These are phyloP conservation scores for Orychophragmus violaceus DNA, from an alignment of 345 rosid species.

Conservation along the genomic window DNA sequence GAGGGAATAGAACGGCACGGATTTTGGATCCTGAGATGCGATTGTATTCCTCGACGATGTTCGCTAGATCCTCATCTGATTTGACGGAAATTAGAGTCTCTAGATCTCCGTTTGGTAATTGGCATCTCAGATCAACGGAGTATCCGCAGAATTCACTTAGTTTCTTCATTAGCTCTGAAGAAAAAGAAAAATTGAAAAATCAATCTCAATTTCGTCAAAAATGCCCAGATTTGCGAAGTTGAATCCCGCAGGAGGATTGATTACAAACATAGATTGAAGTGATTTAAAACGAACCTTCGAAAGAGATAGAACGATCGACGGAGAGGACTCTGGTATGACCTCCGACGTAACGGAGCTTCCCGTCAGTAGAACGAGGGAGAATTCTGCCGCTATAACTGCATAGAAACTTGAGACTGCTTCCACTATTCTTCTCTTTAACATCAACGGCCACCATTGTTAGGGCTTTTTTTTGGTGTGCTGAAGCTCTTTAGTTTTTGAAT, in stretches of 20 bases:
- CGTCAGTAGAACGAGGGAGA: constrained; percentile 60
- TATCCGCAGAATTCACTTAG: constrained; percentile 35
- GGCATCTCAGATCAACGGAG: constrained; percentile 53
- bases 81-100: constrained; percentile 73
- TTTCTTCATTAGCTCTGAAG: constrained; percentile 42
- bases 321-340: constrained; percentile 80
- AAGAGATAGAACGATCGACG: constrained; percentile 57
- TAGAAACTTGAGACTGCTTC: constrained; percentile 53
- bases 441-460: constrained; percentile 21
- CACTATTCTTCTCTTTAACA: constrained; percentile 19
- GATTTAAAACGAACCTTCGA: constrained; percentile 38
- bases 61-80: constrained; percentile 67
- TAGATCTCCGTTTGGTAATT: constrained; percentile 67
- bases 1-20: constrained; percentile 46
- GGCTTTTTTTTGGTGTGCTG: background rate
- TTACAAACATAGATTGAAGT: background rate
- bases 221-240: background rate
- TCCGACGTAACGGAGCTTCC: constrained; percentile 77
- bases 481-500: background rate
- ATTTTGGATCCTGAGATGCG: constrained; percentile 34
- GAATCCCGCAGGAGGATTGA: background rate
- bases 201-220: background rate
- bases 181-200: background rate
- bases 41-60: constrained; percentile 46
- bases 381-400: constrained; percentile 86